Evolutionary conservation across 2,329 filamentous ascomycete species (phyloP), one percentile per base, ranked within the genome.

Genomic region (Fusarium floridanum): DNA sequence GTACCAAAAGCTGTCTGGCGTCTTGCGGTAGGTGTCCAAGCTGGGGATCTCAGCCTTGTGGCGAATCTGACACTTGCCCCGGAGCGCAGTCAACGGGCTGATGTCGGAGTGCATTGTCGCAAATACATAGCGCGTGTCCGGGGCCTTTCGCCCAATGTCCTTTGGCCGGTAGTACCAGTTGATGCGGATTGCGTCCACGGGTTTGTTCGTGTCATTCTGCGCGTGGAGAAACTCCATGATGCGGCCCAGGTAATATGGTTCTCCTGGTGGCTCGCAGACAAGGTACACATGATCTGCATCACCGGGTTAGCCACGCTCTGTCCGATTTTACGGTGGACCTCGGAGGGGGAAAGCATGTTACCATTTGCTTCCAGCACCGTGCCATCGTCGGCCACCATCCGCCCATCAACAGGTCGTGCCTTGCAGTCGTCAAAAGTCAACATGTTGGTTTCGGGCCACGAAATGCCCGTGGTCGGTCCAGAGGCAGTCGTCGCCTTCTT

Each of bases 111-210:
- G 97, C 97, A 99, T 99, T 34, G 97, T 98, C 72, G 95, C 96
- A 84, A 96, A 98, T 62, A 99, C 91, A 79, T 96, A 88, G 72
- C 97, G 93, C 69, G 94, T 96, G 86, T 99, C 97, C 82, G 94
- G 93, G 77, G 94, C 93, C 85, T 95, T 97, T 77, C 95, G 94
- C 76, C 94, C 94, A 80, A 98, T 97, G 84, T 99, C 97, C 83
- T 97, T 95, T 66, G 97, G 96, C 45, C 97, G 92, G 83, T 98
- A 98, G 84, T 96, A 98, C 97, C 97, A 99, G 85, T 99, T 99
- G 80, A 98, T 94, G 77, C 95, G 93, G 79, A 99, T 84, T 48
- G 94, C 91, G 81, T 98, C 96, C 74, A 99, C 91, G 1, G 93
- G 92, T 68, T 91, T 90, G 64, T 87, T 88, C 39, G 87, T 85